Percentiles rank a stretch among this genome's conserved stretches.
Evolutionary conservation across 2,329 filamentous ascomycete genomes (phyloP).

Genomic region (Fusarium sp.): DNA sequence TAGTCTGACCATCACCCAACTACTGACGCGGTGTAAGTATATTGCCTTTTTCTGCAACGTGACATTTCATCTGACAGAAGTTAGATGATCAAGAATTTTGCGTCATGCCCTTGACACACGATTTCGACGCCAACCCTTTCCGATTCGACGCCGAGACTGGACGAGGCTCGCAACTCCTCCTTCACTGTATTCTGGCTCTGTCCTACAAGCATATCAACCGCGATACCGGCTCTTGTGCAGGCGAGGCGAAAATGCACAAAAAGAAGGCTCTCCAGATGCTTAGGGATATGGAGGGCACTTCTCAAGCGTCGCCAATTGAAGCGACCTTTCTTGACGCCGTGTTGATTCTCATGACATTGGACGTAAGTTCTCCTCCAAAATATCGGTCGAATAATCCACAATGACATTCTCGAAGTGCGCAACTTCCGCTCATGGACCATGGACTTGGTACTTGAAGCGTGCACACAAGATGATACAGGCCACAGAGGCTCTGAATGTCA

Average conservation of each 20-base stretch:
- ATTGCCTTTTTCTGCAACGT: too few species aligned
- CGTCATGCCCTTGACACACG: constrained; percentile 48
- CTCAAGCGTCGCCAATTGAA: constrained; percentile 1
- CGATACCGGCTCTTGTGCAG: constrained; percentile 37
- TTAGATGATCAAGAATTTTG: constrained; percentile 52
- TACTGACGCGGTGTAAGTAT: constrained; percentile 16
- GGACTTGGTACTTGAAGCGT: constrained; percentile 43
- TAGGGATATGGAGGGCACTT: constrained; percentile 11
- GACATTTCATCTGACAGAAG: not conserved
- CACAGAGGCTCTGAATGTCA: constrained; percentile 23
- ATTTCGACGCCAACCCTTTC: constrained; percentile 50
- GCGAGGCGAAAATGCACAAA: constrained; percentile 39
- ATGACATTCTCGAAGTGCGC: too few species aligned
- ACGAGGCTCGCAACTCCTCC: constrained; percentile 44
- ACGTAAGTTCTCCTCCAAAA: constrained; percentile 36
- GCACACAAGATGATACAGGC: constrained; percentile 43
- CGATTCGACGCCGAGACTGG: constrained; percentile 40
- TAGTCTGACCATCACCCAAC: not conserved
- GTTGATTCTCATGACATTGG: constrained; percentile 49
- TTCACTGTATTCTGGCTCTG: constrained; percentile 48
- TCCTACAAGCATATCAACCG: constrained; percentile 46
- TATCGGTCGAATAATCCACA: too few species aligned
- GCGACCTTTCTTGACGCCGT: constrained; percentile 44
- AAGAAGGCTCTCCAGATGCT: constrained; percentile 44
- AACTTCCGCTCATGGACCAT: constrained; percentile 49